Conservation (phyloP, 116 monocot genomes). For the Posidonia oceanica region DNA sequence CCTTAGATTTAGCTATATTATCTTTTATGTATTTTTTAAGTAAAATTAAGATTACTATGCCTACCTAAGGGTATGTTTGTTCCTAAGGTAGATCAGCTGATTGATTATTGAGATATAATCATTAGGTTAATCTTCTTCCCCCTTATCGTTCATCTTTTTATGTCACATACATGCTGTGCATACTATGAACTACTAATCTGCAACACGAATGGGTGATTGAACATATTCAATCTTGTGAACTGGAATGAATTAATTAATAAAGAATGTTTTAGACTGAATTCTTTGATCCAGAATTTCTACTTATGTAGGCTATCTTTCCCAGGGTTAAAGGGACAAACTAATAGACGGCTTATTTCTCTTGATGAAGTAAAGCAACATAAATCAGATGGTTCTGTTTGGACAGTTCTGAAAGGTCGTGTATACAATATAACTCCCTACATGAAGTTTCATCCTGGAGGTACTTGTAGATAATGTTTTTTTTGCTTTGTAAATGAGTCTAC, state of each 20-base stretch:
- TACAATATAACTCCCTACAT: conserved; percentile 89
- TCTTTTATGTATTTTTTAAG: no score
- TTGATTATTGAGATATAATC: no score
- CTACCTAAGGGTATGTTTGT: no score
- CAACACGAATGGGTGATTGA: not conserved
- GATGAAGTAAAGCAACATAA: conserved; percentile 89
- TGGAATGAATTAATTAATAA: no score
- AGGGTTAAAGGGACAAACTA: conserved; percentile 73
- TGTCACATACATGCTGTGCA: no score
- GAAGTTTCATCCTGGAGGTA: conserved; percentile 99
- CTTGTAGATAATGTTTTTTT: not conserved
- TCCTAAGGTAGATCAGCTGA: no score
- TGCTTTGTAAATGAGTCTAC: not conserved
- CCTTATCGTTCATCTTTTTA: not conserved
- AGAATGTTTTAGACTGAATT: not conserved
- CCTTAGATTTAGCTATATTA: no score
- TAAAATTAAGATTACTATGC: no score
- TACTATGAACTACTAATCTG: not conserved
- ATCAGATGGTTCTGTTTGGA: conserved; percentile 69
- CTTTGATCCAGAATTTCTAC: not conserved
- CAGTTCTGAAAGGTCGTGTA: conserved; percentile 87
- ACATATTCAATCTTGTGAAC: not conserved
- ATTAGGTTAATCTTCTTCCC: no score
- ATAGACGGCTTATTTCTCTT: conserved; percentile 69
- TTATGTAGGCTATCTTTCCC: not conserved